Base-by-base conservation (phyloP, 345 rosid genomes). In the Arabidopsis arenosa region DNA sequence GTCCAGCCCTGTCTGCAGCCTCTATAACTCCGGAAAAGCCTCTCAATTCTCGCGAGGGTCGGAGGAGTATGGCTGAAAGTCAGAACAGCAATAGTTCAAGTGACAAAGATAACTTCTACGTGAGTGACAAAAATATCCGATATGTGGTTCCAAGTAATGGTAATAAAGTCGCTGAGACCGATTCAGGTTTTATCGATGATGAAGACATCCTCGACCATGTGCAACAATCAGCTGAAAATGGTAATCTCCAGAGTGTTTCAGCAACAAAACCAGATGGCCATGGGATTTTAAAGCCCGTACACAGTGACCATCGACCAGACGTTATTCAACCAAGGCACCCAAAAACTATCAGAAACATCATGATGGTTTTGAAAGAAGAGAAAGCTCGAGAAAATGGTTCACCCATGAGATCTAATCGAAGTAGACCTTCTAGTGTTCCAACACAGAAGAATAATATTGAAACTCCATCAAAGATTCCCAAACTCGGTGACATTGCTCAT, bases 341-440 rank as follows among this genome's bases (percentile, higher is more conserved):
- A 3, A 95, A 89, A 78, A 88, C 91, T 59, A 92, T 92, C 48
- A 90, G 83, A 81, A 83, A 79, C 79, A 90, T 92, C 57, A 90
- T 95, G 96, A 89, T 86, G 88, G 89, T 97, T 74, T 75, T 95
- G 75, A 95, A 89, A 85, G 99, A 92, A 87, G 99, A 92, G 57
- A 89, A 89, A 83, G 82, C 81, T 63, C 85, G 97, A 83, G 97
- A 92, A 79, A 95, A 84, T 77, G 84, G 85, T 77, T 95, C 97
- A 37, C 97, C 97, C 6, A 75, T 87, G 90, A 87, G 96, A 86
- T 83, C 89, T 68, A 86, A 73, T 62, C 85, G 90, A 39, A 47
- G 75, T 11, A 92, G 86, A 86, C 45, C 81, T 44, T 82, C 71
- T 63, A 81, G 79, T 82, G 59, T 78, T 60, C 55, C 85, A 9